These are phyloP conservation scores for Mortierella sp. DNA, from an alignment of 371 early-diverging fungal species.

Conservation along the genomic window DNA sequence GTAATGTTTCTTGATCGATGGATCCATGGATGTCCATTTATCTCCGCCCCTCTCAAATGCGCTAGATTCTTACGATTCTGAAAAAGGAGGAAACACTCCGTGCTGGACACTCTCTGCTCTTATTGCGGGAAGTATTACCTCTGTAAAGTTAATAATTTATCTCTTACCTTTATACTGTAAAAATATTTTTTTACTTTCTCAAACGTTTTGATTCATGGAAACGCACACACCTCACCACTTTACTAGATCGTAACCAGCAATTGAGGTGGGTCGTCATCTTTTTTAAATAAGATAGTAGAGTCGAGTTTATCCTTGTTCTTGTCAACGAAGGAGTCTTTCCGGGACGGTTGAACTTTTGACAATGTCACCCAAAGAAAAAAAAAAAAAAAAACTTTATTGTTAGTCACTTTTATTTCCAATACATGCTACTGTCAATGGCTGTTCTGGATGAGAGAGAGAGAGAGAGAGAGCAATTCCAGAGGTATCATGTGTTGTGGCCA, in stretches of 20 bases:
- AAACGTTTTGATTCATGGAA: neutral
- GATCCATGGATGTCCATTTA: conserved; percentile 4
- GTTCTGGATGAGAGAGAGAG: neutral
- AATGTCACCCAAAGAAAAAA: too few relatives aligned
- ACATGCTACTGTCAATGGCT: neutral
- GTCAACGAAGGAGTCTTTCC: too few relatives aligned
- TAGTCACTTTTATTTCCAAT: too few relatives aligned
- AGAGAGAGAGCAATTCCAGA: neutral
- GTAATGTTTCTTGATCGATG: conserved; percentile 17
- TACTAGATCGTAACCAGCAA: too few relatives aligned
- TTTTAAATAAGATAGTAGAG: neutral
- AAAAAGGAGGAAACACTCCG: conserved; percentile 24
- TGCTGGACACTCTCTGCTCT: neutral
- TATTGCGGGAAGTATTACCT: neutral
- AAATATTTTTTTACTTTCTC: neutral
- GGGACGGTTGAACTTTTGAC: too few relatives aligned
- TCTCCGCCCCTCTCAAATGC: conserved; percentile 2
- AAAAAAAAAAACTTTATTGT: too few relatives aligned
- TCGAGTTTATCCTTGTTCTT: neutral
- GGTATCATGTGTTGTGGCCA: neutral
- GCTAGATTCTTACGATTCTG: conserved; percentile 27
- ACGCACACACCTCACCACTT: neutral
- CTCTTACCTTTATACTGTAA: neutral
- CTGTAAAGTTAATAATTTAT: neutral
- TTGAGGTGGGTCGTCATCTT: too few relatives aligned